Percentiles rank a stretch among this genome's conserved stretches.
Conservation (phyloP, 1,284 basidiomycete genomes). For the Clitocybe nebularis region DNA sequence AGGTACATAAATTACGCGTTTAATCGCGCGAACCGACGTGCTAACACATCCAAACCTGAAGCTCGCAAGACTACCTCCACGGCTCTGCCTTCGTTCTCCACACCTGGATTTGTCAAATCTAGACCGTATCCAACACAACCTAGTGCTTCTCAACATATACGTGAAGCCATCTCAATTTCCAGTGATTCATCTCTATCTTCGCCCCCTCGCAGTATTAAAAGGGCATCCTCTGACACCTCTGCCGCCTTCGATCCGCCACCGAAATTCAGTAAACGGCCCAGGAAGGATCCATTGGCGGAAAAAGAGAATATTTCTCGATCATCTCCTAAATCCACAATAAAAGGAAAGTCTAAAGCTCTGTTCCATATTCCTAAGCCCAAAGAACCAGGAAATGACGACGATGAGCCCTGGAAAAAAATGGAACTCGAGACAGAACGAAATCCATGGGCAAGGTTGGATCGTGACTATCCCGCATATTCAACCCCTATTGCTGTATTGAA, state of each 20-base stretch:
- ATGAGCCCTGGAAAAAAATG: constrained; percentile 22
- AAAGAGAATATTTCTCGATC: constrained; percentile 34
- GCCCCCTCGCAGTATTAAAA: constrained; percentile 32
- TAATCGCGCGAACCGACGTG: background rate
- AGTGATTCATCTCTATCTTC: constrained; percentile 33
- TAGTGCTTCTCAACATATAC: constrained; percentile 12
- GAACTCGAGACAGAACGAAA: constrained; percentile 16
- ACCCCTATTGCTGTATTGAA: constrained; percentile 1
- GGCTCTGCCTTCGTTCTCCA: constrained; percentile 36
- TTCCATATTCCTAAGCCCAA: constrained; percentile 3
- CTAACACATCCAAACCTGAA: constrained; percentile 10
- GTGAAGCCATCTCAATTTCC: constrained; percentile 34
- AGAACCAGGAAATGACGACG: constrained; percentile 11
- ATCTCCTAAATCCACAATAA: constrained; percentile 1
- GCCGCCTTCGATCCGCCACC: constrained; percentile 29
- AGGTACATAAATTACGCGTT: too few species aligned
- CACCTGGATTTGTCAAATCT: constrained; percentile 34
- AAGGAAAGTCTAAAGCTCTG: constrained; percentile 13
- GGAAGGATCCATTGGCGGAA: constrained; percentile 24
- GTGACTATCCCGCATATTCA: constrained; percentile 18
- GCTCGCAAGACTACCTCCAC: constrained; percentile 19
- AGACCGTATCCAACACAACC: constrained; percentile 15
- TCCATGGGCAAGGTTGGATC: constrained; percentile 21
- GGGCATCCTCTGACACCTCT: constrained; percentile 38
- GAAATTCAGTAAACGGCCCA: constrained; percentile 38